Evolutionary conservation across 2,329 filamentous ascomycete species (phyloP).

Genomic region (Colletotrichum sp.): DNA sequence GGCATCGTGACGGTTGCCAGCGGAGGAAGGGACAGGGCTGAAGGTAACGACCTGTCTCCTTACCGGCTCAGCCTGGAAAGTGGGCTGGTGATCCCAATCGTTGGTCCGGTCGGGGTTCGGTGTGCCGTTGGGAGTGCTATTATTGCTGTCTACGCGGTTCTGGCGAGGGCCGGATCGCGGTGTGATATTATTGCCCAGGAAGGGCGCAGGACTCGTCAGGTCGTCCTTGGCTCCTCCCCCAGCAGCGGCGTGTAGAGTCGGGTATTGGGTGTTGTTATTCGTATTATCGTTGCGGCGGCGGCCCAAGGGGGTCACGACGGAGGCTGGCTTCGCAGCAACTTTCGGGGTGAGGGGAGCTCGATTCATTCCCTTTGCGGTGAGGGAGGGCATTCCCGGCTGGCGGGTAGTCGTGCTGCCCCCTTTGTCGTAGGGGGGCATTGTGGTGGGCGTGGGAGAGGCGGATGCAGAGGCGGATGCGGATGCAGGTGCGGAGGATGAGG

Average conservation of each 20-base stretch:
- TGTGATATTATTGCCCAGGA: slow-evolving; percentile 69
- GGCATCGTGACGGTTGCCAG: slow-evolving; percentile 27
- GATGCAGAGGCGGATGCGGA: not conserved
- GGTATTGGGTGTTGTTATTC: slow-evolving; percentile 9
- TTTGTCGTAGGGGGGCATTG: slow-evolving; percentile 49
- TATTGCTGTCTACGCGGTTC: slow-evolving; percentile 71
- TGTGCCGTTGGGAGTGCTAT: slow-evolving; percentile 69
- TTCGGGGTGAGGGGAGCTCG: slow-evolving; percentile 60
- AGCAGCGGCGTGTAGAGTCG: slow-evolving; percentile 31
- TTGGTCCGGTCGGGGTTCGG: slow-evolving; percentile 50
- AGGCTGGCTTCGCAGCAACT: slow-evolving; percentile 50
- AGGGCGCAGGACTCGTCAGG: slow-evolving; percentile 54
- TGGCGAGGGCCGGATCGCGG: slow-evolving; percentile 79
- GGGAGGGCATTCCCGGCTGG: slow-evolving; percentile 71
- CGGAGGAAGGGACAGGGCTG: slow-evolving; percentile 39
- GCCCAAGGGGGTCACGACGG: slow-evolving; percentile 47
- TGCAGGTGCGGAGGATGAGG: not conserved
- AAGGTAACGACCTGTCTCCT: slow-evolving; percentile 42
- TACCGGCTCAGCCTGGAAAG: slow-evolving; percentile 27
- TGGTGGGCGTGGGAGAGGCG: slow-evolving; percentile 5
- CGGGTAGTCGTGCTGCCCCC: slow-evolving; percentile 54
- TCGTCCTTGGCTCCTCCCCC: slow-evolving; percentile 47
- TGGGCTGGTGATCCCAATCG: slow-evolving; percentile 51
- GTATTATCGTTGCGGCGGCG: slow-evolving; percentile 25
- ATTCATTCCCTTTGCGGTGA: slow-evolving; percentile 63